A percentile compares a stretch with the other conserved stretches of the same genome.
phyloP scores from a whole-genome alignment of 345 rosid genomes.

The Heritiera fomes region DNA sequence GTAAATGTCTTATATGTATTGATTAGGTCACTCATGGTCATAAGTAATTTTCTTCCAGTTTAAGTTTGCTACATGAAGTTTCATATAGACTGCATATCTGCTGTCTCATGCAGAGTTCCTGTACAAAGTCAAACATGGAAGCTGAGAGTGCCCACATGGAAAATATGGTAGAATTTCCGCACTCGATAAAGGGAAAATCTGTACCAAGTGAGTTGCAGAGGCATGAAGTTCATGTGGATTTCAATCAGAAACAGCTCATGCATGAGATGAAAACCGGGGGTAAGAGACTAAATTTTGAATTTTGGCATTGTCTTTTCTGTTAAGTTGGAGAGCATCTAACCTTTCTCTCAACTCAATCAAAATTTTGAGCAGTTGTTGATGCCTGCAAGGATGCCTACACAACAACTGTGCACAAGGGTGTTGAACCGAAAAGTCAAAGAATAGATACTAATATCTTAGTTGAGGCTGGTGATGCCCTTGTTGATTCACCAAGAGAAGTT shows the following conservation, averaged over 20 bases:
- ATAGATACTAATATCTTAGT: slow-evolving; percentile 22
- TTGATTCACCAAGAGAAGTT: slow-evolving; percentile 48
- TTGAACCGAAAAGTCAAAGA: slow-evolving; percentile 31
- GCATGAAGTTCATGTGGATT: slow-evolving; percentile 22
- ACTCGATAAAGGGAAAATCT: slow-evolving; percentile 28
- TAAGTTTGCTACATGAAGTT: slow-evolving; percentile 31
- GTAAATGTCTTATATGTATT: slow-evolving; percentile 9
- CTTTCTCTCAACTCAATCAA: slow-evolving; percentile 6
- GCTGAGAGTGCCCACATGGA: slow-evolving; percentile 52
- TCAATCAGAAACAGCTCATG: slow-evolving; percentile 27
- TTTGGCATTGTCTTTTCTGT: slow-evolving; percentile 7
- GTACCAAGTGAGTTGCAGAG: slow-evolving; percentile 30
- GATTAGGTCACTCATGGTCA: slow-evolving; percentile 20
- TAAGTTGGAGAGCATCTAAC: slow-evolving; percentile 12
- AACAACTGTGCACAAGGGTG: slow-evolving; percentile 24
- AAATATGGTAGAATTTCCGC: slow-evolving; percentile 32
- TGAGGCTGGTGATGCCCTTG: slow-evolving; percentile 28
- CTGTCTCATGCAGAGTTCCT: slow-evolving; percentile 74
- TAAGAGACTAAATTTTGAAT: slow-evolving; percentile 25
- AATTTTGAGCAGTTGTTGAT: slow-evolving; percentile 32
- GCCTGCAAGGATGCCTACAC: slow-evolving; percentile 25
- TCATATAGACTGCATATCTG: slow-evolving; percentile 32
- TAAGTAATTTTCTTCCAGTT: slow-evolving; percentile 26
- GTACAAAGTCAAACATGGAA: slow-evolving; percentile 71
- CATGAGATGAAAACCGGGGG: slow-evolving; percentile 43